Base-by-base conservation (phyloP, 805 yeast species). In the Barnettozyma wickerhamii region DNA sequence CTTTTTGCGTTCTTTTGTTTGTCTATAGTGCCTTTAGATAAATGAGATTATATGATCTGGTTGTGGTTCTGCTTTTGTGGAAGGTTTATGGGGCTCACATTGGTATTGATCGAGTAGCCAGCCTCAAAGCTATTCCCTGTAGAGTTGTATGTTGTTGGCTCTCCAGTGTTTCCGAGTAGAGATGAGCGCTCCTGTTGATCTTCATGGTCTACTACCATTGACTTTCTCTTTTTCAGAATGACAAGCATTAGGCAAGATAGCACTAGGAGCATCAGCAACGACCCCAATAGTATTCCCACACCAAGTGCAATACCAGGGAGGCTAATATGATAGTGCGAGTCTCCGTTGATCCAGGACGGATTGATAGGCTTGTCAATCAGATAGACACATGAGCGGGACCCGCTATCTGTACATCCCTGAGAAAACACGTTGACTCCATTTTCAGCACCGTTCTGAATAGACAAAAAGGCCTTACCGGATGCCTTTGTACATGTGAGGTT, bases 301-400 rank as follows among this genome's bases (percentile, higher is more conserved):
- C 80, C 80, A 24, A 84, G 63, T 12, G 91, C 85, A 15, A 81
- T 70, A 38, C 77, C 70, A 6, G 93, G 89, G 28, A 85, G 61
- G 45, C 74, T 81, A 19, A 84, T 59, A 44, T 75, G 83, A 33
- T 79, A 64, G 27, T 74, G 71, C 17, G 69, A 55, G 21, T 60
- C 65, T n/a, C 55, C 56, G 24, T 72, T 71, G 6, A 81, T 56
- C 93, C 95, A 84, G 2, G 60, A 56, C 19, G 82, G 71, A 29
- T 75, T 73, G n/a, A 85, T 64, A 2, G 90, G 87, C 36, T 77
- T 68, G 47, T 85, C 91, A 34, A 84, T 65, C 3, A 81, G 55
- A 47, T 82, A 78, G 1, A 85, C 72, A 47, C 90, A 84, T 4
- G 72, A 57, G 3, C 52, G 48, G 4, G 53, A 37, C 18, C 35